Base-by-base conservation (phyloP, 1,139 yeast genomes). In the Yamadazyma diospyri region DNA sequence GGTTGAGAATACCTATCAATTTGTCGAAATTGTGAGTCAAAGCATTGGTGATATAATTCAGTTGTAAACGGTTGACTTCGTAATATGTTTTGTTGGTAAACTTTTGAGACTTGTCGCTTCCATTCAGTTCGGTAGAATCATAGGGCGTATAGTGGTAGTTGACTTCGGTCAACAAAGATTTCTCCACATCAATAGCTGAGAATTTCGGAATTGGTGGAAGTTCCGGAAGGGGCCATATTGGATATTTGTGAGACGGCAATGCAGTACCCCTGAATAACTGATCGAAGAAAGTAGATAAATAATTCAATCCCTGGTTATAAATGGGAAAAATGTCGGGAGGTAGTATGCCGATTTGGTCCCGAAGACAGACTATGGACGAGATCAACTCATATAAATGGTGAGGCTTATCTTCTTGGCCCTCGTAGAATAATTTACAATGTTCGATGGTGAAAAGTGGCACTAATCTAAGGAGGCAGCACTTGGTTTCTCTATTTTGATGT, bases 371-470 rank as follows among this genome's bases (percentile, higher is more conserved):
- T 11, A 84, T 73, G 1, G 95, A 87, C 1, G 95, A 86, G 2
- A 89, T 78, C 13, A 84, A 76, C 29, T 76, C 76, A 43, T 78
- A 81, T 33, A 85, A 59, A 47, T 76, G 76, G 16, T 70, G 67
- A 8, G 68, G 59, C 16, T 51, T 48, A 20, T 48, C 49, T 19
- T 49, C 50, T 10, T 33, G 37, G 3, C 50, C 46, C 19, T 50
- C 50, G 21, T 67, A 63, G 37, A 47, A 59, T 23, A 58, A 46
- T 44, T 55, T 76, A 41, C 81, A 76, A 49, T 89, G 97, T 47
- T 89, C 97, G 20, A 87, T 78, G 2, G 95, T 81, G 50, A 85
- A 79, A 42, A 81, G 74, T 2, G 95, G 84, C 2, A 86, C 75
- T 17, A 89, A 61, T 23, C 92, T 64, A 16, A 92, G 56, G 4